phyloP scores from a whole-genome alignment of 2,329 filamentous ascomycete genomes.

The Arthrobotrys sphaeroides region DNA sequence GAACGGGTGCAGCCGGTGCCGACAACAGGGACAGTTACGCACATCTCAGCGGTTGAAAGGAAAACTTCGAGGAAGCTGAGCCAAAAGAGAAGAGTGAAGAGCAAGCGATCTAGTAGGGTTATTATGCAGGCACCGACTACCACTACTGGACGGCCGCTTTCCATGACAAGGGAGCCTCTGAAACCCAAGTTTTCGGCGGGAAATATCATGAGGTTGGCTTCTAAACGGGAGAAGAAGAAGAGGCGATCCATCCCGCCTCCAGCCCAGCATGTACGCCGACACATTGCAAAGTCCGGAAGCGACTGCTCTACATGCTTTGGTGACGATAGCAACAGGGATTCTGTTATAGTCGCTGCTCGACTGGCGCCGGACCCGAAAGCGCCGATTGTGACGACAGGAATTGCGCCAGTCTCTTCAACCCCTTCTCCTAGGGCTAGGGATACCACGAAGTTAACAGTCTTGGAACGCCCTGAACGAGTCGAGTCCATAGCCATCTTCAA shows the following conservation, averaged over 20 bases:
- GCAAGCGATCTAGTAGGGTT: constrained; percentile 39
- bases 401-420: constrained; percentile 8
- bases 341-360: constrained; percentile 28
- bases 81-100: constrained; percentile 37
- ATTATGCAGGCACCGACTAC: constrained; percentile 31
- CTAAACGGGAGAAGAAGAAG: constrained; percentile 42
- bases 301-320: constrained; percentile 52
- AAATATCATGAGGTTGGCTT: constrained; percentile 46
- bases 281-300: constrained; percentile 44
- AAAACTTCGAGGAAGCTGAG: constrained; percentile 39
- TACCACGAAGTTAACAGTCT: neutral
- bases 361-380: neutral
- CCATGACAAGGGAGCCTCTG: constrained; percentile 24
- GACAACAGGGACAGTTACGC: constrained; percentile 30
- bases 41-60: constrained; percentile 35
- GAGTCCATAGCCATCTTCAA: constrained; percentile 41
- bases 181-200: constrained; percentile 39
- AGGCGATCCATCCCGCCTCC: constrained; percentile 39
- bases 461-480: constrained; percentile 18
- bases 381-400: neutral
- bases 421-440: constrained; percentile 1
- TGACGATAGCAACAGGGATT: constrained; percentile 46
- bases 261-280: constrained; percentile 30
- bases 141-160: constrained; percentile 6
- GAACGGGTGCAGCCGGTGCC: neutral